Conservation (phyloP, 768 basidiomycete genomes). For the Suillus bovinus region DNA sequence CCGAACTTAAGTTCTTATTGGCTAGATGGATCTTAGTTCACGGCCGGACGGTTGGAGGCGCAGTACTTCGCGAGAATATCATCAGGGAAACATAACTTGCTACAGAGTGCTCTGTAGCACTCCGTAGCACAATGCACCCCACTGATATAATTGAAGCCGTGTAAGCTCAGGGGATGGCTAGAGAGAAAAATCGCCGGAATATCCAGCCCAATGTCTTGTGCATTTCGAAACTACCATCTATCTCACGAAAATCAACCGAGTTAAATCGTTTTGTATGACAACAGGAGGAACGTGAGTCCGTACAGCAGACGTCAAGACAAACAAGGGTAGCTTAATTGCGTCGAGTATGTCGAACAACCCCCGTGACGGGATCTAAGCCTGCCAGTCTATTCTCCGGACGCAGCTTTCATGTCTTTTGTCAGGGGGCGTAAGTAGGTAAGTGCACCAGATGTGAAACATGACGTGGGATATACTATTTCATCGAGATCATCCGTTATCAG, state of each 20-base stretch:
- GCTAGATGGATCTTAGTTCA: no score
- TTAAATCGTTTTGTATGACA: neutral
- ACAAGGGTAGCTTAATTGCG: neutral
- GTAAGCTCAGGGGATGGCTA: no score
- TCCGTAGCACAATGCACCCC: no score
- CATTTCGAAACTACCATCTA: neutral
- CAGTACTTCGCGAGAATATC: no score
- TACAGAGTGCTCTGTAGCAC: no score
- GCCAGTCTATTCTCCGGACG: slow-evolving; percentile 30
- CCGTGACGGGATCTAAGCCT: slow-evolving; percentile 23
- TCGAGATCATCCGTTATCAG: slow-evolving; percentile 64
- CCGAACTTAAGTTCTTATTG: no score
- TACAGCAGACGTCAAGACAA: neutral
- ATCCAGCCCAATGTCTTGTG: neutral
- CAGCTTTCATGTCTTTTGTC: slow-evolving; percentile 31
- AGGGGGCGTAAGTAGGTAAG: slow-evolving; percentile 58
- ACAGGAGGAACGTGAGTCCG: neutral
- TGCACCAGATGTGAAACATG: slow-evolving; percentile 72
- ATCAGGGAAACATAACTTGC: no score
- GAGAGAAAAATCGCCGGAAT: neutral
- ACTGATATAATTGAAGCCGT: no score
- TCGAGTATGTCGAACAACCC: slow-evolving; percentile 17
- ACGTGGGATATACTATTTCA: slow-evolving; percentile 70
- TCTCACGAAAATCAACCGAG: neutral
- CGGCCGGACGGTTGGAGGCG: no score